These are phyloP conservation scores for Beta macrorhiza DNA, from an alignment of 179 eudicot species.

Conservation along the genomic window DNA sequence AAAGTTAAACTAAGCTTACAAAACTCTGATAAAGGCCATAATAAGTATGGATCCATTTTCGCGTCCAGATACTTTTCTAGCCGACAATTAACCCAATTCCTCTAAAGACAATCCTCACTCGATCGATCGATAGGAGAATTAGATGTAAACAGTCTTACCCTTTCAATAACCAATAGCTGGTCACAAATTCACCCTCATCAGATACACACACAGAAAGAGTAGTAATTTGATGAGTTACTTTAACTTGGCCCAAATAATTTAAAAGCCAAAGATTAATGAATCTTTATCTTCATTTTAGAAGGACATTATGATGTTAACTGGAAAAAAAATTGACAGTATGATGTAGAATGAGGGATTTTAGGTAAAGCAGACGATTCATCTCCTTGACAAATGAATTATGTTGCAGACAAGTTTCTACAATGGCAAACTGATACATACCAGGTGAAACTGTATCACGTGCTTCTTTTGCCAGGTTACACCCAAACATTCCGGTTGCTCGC, in stretches of 20 bases:
- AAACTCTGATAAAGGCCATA: too few relatives aligned
- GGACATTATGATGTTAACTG: neutral
- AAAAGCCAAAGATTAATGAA: neutral
- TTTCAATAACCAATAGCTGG: neutral
- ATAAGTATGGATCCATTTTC: too few relatives aligned
- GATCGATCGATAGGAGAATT: neutral
- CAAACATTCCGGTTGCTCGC: slow-evolving; percentile 87
- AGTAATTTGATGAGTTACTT: neutral
- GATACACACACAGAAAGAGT: neutral
- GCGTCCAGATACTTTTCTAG: too few relatives aligned
- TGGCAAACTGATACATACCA: slow-evolving; percentile 44
- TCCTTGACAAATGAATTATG: neutral
- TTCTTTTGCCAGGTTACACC: slow-evolving; percentile 96
- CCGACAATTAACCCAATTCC: too few relatives aligned
- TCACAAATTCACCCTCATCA: neutral
- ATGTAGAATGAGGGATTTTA: neutral
- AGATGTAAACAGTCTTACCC: neutral
- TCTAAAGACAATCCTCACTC: too few relatives aligned
- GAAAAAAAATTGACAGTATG: neutral
- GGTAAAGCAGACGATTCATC: neutral
- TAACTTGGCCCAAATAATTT: neutral
- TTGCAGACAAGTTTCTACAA: slow-evolving; percentile 4
- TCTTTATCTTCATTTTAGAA: neutral
- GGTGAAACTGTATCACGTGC: slow-evolving; percentile 81
- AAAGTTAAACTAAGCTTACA: too few relatives aligned